Evolutionary conservation across 2,329 filamentous ascomycete genomes (phyloP).

Genomic region (Zalaria obscura): DNA sequence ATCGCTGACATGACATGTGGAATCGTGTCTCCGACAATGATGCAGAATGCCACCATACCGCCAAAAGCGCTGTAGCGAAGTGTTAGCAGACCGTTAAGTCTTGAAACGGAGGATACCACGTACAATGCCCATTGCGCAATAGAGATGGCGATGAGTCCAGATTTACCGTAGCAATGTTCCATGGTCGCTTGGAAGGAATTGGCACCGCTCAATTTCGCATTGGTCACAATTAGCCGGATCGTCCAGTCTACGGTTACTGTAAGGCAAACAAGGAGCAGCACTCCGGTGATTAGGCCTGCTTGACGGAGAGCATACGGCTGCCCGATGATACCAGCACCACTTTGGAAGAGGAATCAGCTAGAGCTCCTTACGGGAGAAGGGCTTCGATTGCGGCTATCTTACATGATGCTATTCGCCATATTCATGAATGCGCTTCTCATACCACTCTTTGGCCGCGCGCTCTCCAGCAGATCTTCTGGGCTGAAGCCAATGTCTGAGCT

Average conservation of each 20-base stretch:
- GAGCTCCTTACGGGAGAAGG: not conserved
- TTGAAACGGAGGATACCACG: constrained; percentile 9
- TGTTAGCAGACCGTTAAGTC: not conserved
- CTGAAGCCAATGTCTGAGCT: constrained; percentile 40
- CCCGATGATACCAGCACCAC: constrained; percentile 52
- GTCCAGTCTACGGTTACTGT: constrained; percentile 94
- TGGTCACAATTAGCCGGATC: constrained; percentile 90
- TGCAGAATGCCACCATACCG: constrained; percentile 95
- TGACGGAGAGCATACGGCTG: constrained; percentile 95
- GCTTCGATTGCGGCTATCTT: constrained; percentile 9
- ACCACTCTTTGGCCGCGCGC: constrained; percentile 65
- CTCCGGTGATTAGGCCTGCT: constrained; percentile 70
- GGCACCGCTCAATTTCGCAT: constrained; percentile 88
- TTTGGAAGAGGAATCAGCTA: constrained; percentile 8
- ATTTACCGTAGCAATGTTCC: constrained; percentile 82
- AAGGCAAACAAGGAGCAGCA: constrained; percentile 61
- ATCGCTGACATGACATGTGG: constrained; percentile 75
- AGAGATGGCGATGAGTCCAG: constrained; percentile 77
- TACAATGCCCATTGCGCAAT: constrained; percentile 90
- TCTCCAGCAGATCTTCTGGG: constrained; percentile 44
- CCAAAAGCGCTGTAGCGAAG: constrained; percentile 58
- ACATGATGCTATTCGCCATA: constrained; percentile 98
- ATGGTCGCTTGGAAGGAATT: constrained; percentile 94
- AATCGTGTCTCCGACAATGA: constrained; percentile 94
- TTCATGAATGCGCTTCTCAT: constrained; percentile 93